These are phyloP conservation scores for Cinnamomum micranthum DNA, from an alignment of 164 flowering plant species.

Conservation along the genomic window DNA sequence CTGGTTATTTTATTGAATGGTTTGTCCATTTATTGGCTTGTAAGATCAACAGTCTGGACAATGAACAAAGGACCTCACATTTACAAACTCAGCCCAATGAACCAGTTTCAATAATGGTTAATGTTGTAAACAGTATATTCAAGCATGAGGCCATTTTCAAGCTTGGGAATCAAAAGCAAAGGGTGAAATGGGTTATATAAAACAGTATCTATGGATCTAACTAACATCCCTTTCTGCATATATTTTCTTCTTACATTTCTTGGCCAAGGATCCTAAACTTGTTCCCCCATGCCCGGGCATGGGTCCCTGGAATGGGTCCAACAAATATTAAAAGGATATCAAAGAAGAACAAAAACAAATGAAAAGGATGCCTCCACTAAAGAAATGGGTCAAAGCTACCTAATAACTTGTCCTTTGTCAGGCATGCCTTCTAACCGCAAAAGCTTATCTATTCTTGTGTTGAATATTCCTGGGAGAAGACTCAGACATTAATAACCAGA, in stretches of 20 bases:
- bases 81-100: too few relatives aligned
- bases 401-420: background rate
- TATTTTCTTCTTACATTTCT: too few relatives aligned
- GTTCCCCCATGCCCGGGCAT: background rate
- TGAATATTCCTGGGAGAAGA: background rate
- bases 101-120: background rate
- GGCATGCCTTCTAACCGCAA: too few relatives aligned
- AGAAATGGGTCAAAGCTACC: background rate
- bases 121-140: too few relatives aligned
- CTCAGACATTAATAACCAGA: background rate
- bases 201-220: too few relatives aligned
- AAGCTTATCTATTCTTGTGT: background rate
- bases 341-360: background rate
- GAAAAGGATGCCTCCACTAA: background rate
- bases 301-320: background rate
- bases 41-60: too few relatives aligned
- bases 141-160: background rate
- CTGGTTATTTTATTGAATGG: too few relatives aligned
- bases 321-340: background rate
- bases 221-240: too few relatives aligned
- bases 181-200: background rate
- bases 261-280: background rate
- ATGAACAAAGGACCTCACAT: too few relatives aligned
- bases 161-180: background rate
- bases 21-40: too few relatives aligned